Conservation (phyloP, 768 basidiomycete species). For the Russula foetens region DNA sequence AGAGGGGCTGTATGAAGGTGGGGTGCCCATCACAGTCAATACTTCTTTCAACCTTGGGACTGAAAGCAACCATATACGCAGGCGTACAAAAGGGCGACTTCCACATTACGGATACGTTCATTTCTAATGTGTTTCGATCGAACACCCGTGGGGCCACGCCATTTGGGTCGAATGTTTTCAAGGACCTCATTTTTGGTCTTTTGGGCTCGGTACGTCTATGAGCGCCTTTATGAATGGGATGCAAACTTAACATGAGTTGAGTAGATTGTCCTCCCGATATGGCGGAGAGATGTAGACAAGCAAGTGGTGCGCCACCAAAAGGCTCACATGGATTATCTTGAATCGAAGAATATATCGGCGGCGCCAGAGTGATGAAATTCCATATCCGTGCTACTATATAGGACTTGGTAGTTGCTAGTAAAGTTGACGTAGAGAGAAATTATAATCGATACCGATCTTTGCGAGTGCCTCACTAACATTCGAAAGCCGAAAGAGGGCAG, state of each 20-base stretch:
- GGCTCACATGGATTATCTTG: conserved; percentile 33
- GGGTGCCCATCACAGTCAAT: conserved; percentile 6
- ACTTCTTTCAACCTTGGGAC: not conserved
- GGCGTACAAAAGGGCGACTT: conserved; percentile 63
- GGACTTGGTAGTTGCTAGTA: not conserved
- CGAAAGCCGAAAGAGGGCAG: not conserved
- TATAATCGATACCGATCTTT: not conserved
- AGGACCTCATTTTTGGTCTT: conserved; percentile 41
- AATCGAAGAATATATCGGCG: conserved; percentile 9
- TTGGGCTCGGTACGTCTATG: conserved; percentile 35
- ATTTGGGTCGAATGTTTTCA: conserved; percentile 37
- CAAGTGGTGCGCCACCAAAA: conserved; percentile 27
- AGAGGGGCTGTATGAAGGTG: conserved; percentile 49
- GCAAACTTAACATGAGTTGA: not conserved
- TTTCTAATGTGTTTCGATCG: conserved; percentile 58
- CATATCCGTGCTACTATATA: not conserved
- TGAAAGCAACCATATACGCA: conserved; percentile 21
- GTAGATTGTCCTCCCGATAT: conserved; percentile 34
- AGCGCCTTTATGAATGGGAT: not conserved
- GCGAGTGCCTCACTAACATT: not conserved
- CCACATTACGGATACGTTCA: conserved; percentile 69
- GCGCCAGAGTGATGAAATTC: not conserved
- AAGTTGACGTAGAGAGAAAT: not conserved
- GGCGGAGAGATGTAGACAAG: conserved; percentile 33
- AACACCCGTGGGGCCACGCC: conserved; percentile 59